Conservation (phyloP, 257 asterid species). For the Gentiana macrophylla region DNA sequence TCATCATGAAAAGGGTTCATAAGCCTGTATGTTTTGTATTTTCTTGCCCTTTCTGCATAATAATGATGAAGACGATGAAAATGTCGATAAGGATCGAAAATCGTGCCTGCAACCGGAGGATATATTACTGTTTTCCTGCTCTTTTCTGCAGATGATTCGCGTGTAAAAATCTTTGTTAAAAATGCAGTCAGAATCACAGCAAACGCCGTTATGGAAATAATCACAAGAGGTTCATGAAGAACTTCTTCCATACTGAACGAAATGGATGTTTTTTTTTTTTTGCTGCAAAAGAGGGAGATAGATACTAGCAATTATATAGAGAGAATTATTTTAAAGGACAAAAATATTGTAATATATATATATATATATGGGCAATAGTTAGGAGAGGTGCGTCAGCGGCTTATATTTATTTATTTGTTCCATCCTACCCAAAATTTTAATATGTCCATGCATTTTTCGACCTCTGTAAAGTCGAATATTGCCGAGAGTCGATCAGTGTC, state of each 20-base stretch:
- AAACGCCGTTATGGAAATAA: constrained; percentile 11
- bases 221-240: neutral
- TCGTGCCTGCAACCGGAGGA: constrained; percentile 40
- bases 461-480: too few relatives aligned
- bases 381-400: too few relatives aligned
- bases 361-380: too few relatives aligned
- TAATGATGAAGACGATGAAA: constrained; percentile 32
- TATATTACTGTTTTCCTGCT: neutral
- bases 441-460: too few relatives aligned
- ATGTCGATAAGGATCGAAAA: constrained; percentile 31
- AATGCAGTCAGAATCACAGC: constrained; percentile 13
- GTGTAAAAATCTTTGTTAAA: constrained; percentile 6
- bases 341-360: too few relatives aligned
- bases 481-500: too few relatives aligned
- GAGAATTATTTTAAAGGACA: too few relatives aligned
- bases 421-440: too few relatives aligned
- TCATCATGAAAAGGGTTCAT: constrained; percentile 25
- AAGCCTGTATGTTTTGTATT: constrained; percentile 37
- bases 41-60: constrained; percentile 30
- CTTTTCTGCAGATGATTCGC: constrained; percentile 3
- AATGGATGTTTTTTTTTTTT: too few relatives aligned
- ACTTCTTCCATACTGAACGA: constrained; percentile 2
- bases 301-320: too few relatives aligned
- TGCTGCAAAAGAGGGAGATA: too few relatives aligned
- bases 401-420: too few relatives aligned